Evolutionary conservation across 768 basidiomycete species (phyloP).

Genomic region (Podaxis carcinomalis): DNA sequence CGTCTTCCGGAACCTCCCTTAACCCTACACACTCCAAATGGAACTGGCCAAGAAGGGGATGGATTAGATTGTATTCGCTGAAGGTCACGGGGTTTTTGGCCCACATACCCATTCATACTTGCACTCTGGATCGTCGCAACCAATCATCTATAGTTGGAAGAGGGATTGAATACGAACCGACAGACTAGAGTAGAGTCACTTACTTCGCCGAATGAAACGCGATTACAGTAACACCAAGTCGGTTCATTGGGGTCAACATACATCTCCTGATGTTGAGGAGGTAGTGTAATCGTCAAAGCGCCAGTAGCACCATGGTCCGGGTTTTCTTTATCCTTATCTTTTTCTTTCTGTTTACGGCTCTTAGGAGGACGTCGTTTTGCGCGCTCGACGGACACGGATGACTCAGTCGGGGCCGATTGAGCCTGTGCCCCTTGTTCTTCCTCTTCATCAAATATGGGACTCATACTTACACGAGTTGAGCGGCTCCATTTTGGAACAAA

Average conservation of each 20-base stretch:
- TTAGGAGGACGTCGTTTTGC: constrained; percentile 8
- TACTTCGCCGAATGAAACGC: constrained; percentile 78
- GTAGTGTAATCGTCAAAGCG: constrained; percentile 33
- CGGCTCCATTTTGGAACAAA: constrained; percentile 46
- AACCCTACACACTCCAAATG: constrained; percentile 68
- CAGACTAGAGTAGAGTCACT: constrained; percentile 19
- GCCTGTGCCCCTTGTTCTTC: constrained; percentile 9
- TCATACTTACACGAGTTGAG: constrained; percentile 30
- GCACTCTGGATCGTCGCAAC: constrained; percentile 71
- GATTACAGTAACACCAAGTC: constrained; percentile 79
- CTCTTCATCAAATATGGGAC: constrained; percentile 34
- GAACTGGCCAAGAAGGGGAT: constrained; percentile 42
- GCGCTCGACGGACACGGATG: neutral
- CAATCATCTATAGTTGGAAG: constrained; percentile 62
- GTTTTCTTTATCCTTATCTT: constrained; percentile 16
- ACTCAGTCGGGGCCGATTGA: neutral
- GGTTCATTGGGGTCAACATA: constrained; percentile 43
- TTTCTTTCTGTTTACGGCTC: constrained; percentile 19
- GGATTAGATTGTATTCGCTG: neutral
- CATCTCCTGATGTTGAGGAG: constrained; percentile 21
- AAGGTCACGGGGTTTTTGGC: neutral
- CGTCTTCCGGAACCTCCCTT: constrained; percentile 48
- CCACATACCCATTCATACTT: constrained; percentile 76
- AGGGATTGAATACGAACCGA: neutral
- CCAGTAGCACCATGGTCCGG: constrained; percentile 15